Base-by-base conservation (phyloP, 225 moss, liverwort and hornwort genomes). In the Sphagnum tenellum region DNA sequence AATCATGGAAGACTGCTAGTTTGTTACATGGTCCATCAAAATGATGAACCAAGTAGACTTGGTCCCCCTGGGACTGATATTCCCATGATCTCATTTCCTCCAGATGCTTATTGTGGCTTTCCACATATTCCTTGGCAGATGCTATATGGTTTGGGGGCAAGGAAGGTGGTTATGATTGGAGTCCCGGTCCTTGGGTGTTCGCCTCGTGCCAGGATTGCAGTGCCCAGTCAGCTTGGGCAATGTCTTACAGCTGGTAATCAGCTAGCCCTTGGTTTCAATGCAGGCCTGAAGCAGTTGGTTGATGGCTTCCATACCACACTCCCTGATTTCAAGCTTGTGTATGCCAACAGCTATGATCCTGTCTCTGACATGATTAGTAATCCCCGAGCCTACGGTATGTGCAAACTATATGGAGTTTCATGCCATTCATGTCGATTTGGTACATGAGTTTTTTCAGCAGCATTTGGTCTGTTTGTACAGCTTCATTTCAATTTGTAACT, bases 171-270 rank as follows among this genome's bases (percentile, higher is more conserved):
- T 7, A 5, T 77, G 5, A 58, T 83, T 49, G 74, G 49, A 66
- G 54, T 74, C 47, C 69, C 67, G 2, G 79, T 77, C 6, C 72
- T 79, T 4, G 83, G 79, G 50, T 79, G 79, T 72, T 76, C 79
- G 3, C 83, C 83, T 44, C 46, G 60, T 14, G 74, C 69, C 12
- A 74, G 79, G 29, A 29, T 29, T 29, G 29, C 29, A 29, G 29
- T 29, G 1, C 70, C 72, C 46, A 56, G 4, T 58, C 5, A 8
- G 3, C 74, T 49, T 56, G 83, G 79, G n/a, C 63, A 80, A 47
- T 83, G 83, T 66, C 55, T 75, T 8, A 9, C 12, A 4, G 70
- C 8, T 48, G 75, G 72, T 60, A 77, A 83, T 49, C 67, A 75
- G 12, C 67, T 80, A 12, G 72, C 83, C 46, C 10, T 66, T 51